These are phyloP conservation scores for Fusarium metavorans DNA, from an alignment of 2,329 filamentous ascomycete species.

Conservation along the genomic window DNA sequence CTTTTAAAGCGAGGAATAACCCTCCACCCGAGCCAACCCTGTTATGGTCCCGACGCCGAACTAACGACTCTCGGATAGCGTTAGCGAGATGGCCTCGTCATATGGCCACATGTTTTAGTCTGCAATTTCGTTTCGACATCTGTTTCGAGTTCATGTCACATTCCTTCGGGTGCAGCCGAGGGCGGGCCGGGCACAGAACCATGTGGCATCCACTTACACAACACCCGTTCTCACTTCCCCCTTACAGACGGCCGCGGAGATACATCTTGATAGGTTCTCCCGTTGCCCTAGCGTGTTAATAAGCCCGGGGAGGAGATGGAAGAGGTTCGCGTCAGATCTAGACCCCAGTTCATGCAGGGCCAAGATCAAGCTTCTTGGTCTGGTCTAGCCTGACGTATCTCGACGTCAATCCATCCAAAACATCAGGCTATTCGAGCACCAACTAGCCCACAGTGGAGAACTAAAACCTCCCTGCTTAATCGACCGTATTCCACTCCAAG, in stretches of 20 bases:
- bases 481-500: not conserved
- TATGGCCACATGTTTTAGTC: not conserved
- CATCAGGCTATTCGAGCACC: not conserved
- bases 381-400: not conserved
- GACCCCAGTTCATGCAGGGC: not conserved
- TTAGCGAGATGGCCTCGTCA: not conserved
- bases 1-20: not conserved
- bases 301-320: not conserved
- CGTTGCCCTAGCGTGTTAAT: not conserved
- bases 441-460: not conserved
- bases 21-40: not conserved
- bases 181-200: not conserved
- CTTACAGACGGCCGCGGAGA: not conserved
- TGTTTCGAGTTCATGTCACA: not conserved
- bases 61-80: not conserved
- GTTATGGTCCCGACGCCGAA: not conserved
- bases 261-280: not conserved
- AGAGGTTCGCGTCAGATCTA: not conserved
- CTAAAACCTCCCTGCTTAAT: not conserved
- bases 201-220: not conserved
- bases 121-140: not conserved
- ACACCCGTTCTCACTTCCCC: not conserved
- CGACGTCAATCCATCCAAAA: not conserved
- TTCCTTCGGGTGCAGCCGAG: not conserved
- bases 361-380: not conserved